Base-by-base conservation (phyloP, 2,329 filamentous ascomycete species). In the Paecilomyces dactylethromorphus region DNA sequence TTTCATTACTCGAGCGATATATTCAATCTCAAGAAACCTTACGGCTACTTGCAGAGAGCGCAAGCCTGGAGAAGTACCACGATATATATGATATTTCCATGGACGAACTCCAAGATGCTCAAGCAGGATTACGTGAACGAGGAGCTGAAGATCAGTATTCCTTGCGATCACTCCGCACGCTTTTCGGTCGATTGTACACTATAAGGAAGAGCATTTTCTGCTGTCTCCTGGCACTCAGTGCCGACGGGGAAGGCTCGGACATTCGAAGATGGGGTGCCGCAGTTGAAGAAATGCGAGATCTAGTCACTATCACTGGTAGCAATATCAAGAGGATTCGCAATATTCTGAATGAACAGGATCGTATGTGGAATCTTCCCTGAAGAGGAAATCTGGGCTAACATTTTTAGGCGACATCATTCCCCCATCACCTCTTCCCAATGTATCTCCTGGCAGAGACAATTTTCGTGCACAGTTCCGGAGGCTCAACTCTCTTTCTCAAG, bases 31-130 rank as follows among this genome's bases (percentile, higher is more conserved):
- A 87, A 62, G 79, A 82, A 49, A 81, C 81, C 2, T 79, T 97
- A 21, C 87, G 87, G 69, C 84, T 83, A 0, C 85, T 96, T 58
- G 86, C 92, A 1, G 87, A 92, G 70, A 85, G 89, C 68, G 84
- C 89, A 54, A 90, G 96, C 68, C 78, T 99, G 51, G 91, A 96
- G 66, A 94, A 92, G 74, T 96, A 96, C 71, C 90, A 94, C 67
- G 93, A 97, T 69, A 89, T 93, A 60, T 92, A 93, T 70, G 90
- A 92, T 64, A 85, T 93, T 60, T 89, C 84, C 61, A 83, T 87
- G 59, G 83, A 87, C 58, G 89, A 92, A 70, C 84, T 91, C 35
- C 82, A 84, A 21, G 88, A 91, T 65, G 84, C 87, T n/a, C 81
- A 87, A 64, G 77, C 82, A 51, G 85, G 85, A 1, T 87, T 88